Percentiles rank a stretch among this genome's conserved stretches.
Evolutionary conservation across 2,329 filamentous ascomycete genomes (phyloP).

Genomic region (Nannizzia gypsea): DNA sequence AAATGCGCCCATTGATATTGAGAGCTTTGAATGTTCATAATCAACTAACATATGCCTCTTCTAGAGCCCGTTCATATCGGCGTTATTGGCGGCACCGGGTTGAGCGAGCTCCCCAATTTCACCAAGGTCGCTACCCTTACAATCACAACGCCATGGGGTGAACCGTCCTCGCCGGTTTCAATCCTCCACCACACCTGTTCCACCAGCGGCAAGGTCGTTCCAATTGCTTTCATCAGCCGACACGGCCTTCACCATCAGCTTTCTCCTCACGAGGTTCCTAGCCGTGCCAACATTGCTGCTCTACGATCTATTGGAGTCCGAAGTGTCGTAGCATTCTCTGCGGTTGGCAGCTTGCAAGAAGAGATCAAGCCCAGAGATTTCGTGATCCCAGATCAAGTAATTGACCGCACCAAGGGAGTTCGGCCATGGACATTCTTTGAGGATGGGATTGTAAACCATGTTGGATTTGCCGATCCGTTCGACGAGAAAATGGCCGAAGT

Average conservation of each 20-base stretch:
- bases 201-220: slow-evolving; percentile 48
- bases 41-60: neutral
- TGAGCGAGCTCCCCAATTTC: slow-evolving; percentile 77
- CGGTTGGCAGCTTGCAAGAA: slow-evolving; percentile 85
- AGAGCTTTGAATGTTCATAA: neutral
- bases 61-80: slow-evolving; percentile 61
- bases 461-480: slow-evolving; percentile 93
- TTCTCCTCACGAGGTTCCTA: slow-evolving; percentile 88
- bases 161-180: slow-evolving; percentile 62
- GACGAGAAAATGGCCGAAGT: slow-evolving; percentile 65
- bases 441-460: slow-evolving; percentile 74
- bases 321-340: slow-evolving; percentile 85
- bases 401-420: slow-evolving; percentile 92
- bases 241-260: slow-evolving; percentile 82
- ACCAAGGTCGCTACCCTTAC: slow-evolving; percentile 68
- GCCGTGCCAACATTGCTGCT: slow-evolving; percentile 96
- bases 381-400: slow-evolving; percentile 88
- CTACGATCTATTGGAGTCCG: slow-evolving; percentile 79
- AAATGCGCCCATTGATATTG: neutral
- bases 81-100: slow-evolving; percentile 86
- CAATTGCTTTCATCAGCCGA: slow-evolving; percentile 82
- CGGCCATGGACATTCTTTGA: slow-evolving; percentile 89
- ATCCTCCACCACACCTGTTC: slow-evolving; percentile 78
- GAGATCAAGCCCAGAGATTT: slow-evolving; percentile 93
- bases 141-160: slow-evolving; percentile 76